These are phyloP conservation scores for Epichloe scottii DNA, from an alignment of 2,329 filamentous ascomycete species.

Conservation along the genomic window DNA sequence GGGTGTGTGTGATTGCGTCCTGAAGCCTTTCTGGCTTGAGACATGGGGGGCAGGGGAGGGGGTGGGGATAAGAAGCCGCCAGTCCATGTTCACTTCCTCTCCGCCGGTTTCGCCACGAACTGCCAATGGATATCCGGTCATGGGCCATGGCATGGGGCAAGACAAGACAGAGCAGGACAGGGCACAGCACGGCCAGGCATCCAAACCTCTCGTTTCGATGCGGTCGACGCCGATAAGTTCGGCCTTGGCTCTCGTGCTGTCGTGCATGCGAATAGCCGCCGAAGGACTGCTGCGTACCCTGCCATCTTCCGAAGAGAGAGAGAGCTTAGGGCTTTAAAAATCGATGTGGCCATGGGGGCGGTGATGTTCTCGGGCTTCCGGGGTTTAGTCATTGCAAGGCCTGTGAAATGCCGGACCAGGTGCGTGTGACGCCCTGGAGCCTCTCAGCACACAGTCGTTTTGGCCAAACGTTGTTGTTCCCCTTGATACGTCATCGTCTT, in stretches of 20 bases:
- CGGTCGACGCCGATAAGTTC: not conserved
- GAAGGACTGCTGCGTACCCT: constrained; percentile 8
- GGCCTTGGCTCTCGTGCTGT: constrained; percentile 12
- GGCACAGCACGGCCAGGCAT: not conserved
- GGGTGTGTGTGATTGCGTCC: not conserved
- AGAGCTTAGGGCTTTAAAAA: constrained; percentile 1
- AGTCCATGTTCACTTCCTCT: not conserved
- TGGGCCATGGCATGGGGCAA: not conserved
- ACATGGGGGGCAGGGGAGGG: not conserved
- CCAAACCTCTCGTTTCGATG: not conserved
- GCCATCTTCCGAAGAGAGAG: constrained; percentile 4
- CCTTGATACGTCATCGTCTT: not conserved
- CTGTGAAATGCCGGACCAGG: not conserved
- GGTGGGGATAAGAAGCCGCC: not conserved
- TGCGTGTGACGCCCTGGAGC: not conserved
- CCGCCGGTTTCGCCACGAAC: not conserved
- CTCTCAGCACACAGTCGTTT: not conserved
- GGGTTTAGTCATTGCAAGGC: not conserved
- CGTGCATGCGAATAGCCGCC: constrained; percentile 21
- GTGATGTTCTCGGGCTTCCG: not conserved
- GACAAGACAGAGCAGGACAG: not conserved
- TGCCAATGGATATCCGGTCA: too few relatives aligned
- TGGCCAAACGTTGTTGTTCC: too few relatives aligned
- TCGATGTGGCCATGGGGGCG: constrained; percentile 3
- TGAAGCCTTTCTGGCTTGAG: not conserved